Percentiles rank a stretch among this genome's conserved stretches.
phyloP scores from a whole-genome alignment of 139 green algal genomes.

The Volvox reticuliferus region DNA sequence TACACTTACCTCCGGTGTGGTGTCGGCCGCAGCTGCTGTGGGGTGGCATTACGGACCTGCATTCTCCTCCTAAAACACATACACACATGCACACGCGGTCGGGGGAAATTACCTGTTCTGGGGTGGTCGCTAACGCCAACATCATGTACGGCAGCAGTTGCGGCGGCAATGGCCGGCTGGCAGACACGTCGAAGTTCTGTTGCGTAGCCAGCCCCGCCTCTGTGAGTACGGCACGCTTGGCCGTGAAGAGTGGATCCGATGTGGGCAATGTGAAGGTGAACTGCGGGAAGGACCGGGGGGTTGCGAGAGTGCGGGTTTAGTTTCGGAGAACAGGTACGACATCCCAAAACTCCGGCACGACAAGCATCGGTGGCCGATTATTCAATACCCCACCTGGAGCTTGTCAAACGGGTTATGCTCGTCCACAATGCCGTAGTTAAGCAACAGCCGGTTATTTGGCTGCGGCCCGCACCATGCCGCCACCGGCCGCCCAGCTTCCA shows the following conservation, averaged over 20 bases:
- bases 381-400: constrained; percentile 58
- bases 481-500: constrained; percentile 80
- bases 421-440: constrained; percentile 83
- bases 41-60: no score
- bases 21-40: no score
- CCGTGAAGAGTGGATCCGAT: constrained; percentile 86
- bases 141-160: constrained; percentile 87
- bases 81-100: background rate
- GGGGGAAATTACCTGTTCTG: constrained; percentile 54
- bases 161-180: constrained; percentile 63
- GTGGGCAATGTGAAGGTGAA: constrained; percentile 68
- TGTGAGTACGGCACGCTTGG: constrained; percentile 83
- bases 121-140: constrained; percentile 73
- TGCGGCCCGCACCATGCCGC: constrained; percentile 95
- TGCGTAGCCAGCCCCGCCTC: constrained; percentile 11
- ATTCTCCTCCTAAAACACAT: no score
- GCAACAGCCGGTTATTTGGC: constrained; percentile 84
- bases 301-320: background rate
- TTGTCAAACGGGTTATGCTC: constrained; percentile 81
- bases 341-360: no score
- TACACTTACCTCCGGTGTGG: no score
- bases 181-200: constrained; percentile 64
- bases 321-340: background rate
- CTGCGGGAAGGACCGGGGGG: background rate
- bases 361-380: no score